These are phyloP conservation scores for Citrus australasica DNA, from an alignment of 345 rosid species.

Conservation along the genomic window DNA sequence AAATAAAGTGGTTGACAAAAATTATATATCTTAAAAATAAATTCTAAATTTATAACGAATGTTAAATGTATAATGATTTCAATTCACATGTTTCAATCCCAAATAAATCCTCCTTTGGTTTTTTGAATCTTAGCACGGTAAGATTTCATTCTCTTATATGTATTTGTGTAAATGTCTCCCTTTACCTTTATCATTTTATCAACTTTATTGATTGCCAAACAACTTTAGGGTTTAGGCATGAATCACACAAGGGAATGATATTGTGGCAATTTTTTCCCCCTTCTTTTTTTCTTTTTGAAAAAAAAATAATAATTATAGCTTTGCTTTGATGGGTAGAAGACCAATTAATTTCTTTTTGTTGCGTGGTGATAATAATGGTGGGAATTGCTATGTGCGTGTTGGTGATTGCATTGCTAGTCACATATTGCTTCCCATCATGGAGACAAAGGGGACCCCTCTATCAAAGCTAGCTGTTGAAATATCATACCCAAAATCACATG, in stretches of 20 bases:
- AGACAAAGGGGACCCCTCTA: constrained; percentile 40
- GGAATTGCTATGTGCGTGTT: constrained; percentile 27
- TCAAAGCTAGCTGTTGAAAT: constrained; percentile 35
- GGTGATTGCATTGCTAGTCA: constrained; percentile 44
- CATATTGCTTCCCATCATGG: constrained; percentile 39
- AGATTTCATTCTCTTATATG: not conserved
- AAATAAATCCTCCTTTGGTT: not conserved
- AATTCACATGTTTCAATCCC: not conserved
- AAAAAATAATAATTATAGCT: not conserved
- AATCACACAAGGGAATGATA: constrained; percentile 12
- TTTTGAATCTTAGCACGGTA: not conserved
- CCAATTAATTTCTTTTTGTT: constrained; percentile 6
- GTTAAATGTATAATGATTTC: not conserved
- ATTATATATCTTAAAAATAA: too few species aligned
- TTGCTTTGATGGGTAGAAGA: constrained; percentile 37
- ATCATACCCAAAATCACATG: constrained; percentile 16
- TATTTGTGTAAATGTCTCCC: not conserved
- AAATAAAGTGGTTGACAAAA: too few species aligned
- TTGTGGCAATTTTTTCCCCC: not conserved
- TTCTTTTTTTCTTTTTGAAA: not conserved
- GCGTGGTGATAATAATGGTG: constrained; percentile 25
- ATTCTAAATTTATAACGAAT: too few species aligned
- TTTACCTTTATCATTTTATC: constrained; percentile 8
- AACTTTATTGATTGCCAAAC: constrained; percentile 17
- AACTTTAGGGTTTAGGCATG: constrained; percentile 15